Conservation (phyloP, 2,329 filamentous ascomycete genomes). For the Claviceps sp. region DNA sequence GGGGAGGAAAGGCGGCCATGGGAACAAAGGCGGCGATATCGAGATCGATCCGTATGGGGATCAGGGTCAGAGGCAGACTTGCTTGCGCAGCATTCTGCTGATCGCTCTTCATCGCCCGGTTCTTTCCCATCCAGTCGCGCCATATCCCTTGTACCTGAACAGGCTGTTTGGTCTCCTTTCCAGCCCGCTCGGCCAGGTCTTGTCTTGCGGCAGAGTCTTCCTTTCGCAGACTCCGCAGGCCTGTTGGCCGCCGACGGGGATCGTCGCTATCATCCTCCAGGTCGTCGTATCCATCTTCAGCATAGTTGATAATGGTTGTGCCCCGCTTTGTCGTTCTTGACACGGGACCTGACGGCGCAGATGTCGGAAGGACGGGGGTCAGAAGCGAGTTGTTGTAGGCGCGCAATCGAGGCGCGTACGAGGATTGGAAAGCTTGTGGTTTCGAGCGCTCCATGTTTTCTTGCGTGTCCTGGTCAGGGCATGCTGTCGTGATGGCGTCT, state of each 20-base stretch:
- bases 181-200: conserved; percentile 60
- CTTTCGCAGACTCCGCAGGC: conserved; percentile 67
- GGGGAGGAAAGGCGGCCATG: conserved; percentile 48
- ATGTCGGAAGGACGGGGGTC: conserved; percentile 63
- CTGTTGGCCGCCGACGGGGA: conserved; percentile 64
- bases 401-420: conserved; percentile 81
- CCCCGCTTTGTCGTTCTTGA: conserved; percentile 92
- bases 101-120: conserved; percentile 39
- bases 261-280: conserved; percentile 61
- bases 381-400: conserved; percentile 86
- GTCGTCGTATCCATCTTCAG: conserved; percentile 88
- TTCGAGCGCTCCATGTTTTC: conserved; percentile 34
- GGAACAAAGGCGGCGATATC: conserved; percentile 72
- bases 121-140: conserved; percentile 88
- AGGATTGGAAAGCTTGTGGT: conserved; percentile 81
- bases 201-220: conserved; percentile 53
- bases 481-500: conserved; percentile 12
- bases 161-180: conserved; percentile 66
- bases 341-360: conserved; percentile 45
- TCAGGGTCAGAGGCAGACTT: conserved; percentile 72
- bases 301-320: conserved; percentile 93
- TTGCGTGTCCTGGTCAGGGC: conserved; percentile 13
- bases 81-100: conserved; percentile 52
- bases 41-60: conserved; percentile 92
- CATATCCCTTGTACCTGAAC: conserved; percentile 83